phyloP scores from a whole-genome alignment of 495 filamentous ascomycete species.

The Neurospora sp. region DNA sequence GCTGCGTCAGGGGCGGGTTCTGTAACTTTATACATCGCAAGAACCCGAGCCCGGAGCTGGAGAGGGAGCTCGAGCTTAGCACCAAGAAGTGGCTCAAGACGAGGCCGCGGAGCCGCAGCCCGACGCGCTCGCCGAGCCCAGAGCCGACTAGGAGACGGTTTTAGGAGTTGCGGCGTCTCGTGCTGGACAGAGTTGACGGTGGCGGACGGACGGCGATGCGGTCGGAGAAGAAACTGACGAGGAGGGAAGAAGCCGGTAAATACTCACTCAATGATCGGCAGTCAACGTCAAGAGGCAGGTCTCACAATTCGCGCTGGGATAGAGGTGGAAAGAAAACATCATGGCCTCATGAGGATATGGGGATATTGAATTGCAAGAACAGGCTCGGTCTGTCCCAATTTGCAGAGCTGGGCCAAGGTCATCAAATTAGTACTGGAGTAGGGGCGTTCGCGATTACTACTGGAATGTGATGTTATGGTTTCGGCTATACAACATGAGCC shows the following conservation, averaged over 20 bases:
- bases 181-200: background rate
- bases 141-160: conserved; percentile 64
- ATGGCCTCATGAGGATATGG: background rate
- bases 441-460: background rate
- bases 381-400: background rate
- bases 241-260: too few relatives aligned
- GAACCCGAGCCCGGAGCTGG: conserved; percentile 79
- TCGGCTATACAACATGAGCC: background rate
- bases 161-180: conserved; percentile 22
- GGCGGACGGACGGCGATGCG: background rate
- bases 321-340: background rate
- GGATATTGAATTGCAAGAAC: background rate
- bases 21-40: conserved; percentile 99
- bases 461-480: background rate
- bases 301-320: background rate
- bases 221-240: too few relatives aligned
- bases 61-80: conserved; percentile 71
- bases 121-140: conserved; percentile 61
- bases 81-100: conserved; percentile 96
- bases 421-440: background rate
- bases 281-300: background rate
- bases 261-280: background rate
- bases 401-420: background rate
- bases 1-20: conserved; percentile 91
- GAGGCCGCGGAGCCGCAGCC: conserved; percentile 78